These are phyloP conservation scores for Oryza australiensis DNA, from an alignment of 176 grass and related monocot species.

Conservation along the genomic window DNA sequence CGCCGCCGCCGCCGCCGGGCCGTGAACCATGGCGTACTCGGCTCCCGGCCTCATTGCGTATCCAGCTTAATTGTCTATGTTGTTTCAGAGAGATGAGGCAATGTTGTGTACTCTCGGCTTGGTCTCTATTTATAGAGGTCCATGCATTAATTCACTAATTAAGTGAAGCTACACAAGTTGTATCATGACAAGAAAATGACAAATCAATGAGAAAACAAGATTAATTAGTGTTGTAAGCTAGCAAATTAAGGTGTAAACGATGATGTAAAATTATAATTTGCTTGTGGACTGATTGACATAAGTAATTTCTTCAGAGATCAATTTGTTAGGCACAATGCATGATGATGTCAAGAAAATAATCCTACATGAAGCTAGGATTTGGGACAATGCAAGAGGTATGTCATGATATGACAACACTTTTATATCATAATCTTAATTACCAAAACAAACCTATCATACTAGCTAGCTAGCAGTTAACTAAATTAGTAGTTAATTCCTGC, in stretches of 20 bases:
- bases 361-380: not conserved
- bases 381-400: not conserved
- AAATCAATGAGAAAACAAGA: not conserved
- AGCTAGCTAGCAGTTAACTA: not conserved
- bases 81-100: not conserved
- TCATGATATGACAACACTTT: not conserved
- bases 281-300: not conserved
- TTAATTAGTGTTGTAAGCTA: not conserved
- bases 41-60: conserved; percentile 53
- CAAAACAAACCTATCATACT: not conserved
- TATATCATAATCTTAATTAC: not conserved
- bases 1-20: conserved; percentile 3
- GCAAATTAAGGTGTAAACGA: not conserved
- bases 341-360: not conserved
- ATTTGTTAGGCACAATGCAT: not conserved
- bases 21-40: conserved; percentile 41
- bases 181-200: not conserved
- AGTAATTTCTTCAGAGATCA: not conserved
- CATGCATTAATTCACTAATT: not conserved
- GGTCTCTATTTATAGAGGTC: conserved; percentile 34
- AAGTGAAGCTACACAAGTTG: too few species aligned
- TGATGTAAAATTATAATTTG: not conserved
- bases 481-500: not conserved
- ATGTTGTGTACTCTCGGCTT: not conserved
- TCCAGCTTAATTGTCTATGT: not conserved